Base-by-base conservation (phyloP, 441 rosid species). In the Bruguiera hainesii region DNA sequence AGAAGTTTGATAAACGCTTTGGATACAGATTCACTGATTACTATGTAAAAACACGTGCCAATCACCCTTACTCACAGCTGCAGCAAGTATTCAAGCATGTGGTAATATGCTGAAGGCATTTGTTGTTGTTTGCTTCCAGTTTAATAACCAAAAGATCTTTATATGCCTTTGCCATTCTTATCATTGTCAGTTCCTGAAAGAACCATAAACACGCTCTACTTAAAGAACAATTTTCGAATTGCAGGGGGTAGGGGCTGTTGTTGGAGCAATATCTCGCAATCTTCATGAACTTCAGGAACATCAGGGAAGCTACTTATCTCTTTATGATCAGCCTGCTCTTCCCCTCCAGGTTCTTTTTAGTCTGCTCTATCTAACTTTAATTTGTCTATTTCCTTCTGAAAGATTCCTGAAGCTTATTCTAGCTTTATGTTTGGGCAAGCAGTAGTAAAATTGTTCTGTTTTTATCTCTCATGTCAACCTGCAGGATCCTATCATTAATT, bases 21-120 rank as follows among this genome's bases (percentile, higher is more conserved):
- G 94, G 89, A 64, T 96, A 83, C 77, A 84, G 88, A 81, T 96
- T 96, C 81, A 86, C 96, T 1, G 80, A 96, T 80, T 87, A 88
- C 73, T 93, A 93, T 73, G 97, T 96, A 63, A 90, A 89, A 78
- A 93, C 96, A 46, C 97, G 98, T 42, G 94, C 98, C 56, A 86
- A 93, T 82, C 99, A 96, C 84, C 99, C 99, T 65, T 96, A 96
- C 79, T 93, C 98, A 35, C 97, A 93, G 82, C 84, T 96, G 77
- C 99, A 89, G 68, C 98, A 96, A 89, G 98, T 96, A 61, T 96
- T 87, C 70, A 96, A 90, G 83, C 99, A 96, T 67, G 99, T 93
- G 98, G 99, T 95, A 92, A 82, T 70, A 57, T 51, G 61, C 48
- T 25, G 4, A 58, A 67, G 52, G 64, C 73, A 59, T 19, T 56